A percentile compares a stretch with the other conserved stretches of the same genome.
These are phyloP conservation scores for Beauveria sp. DNA, from an alignment of 2,329 filamentous ascomycete genomes.

Conservation along the genomic window DNA sequence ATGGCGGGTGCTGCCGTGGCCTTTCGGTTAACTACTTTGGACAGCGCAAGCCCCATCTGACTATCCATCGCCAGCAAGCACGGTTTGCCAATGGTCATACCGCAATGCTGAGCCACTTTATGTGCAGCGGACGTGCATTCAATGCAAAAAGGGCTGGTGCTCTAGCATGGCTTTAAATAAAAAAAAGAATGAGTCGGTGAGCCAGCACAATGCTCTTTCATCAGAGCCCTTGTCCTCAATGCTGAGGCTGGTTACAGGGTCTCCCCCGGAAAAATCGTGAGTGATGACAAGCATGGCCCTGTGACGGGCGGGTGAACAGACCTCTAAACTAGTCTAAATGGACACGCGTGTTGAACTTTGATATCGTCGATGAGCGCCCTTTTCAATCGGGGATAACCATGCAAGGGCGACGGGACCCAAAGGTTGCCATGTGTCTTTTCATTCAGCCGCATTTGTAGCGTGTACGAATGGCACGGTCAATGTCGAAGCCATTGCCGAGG, in stretches of 20 bases:
- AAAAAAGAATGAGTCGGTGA: background rate
- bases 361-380: background rate
- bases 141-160: background rate
- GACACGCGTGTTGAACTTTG: too few species aligned
- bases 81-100: background rate
- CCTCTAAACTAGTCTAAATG: background rate
- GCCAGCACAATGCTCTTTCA: background rate
- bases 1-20: too few species aligned
- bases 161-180: too few species aligned
- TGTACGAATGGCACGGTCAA: too few species aligned
- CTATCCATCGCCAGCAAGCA: background rate
- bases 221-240: too few species aligned
- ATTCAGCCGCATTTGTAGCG: background rate
- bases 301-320: background rate
- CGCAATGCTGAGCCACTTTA: background rate
- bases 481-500: background rate
- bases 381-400: background rate
- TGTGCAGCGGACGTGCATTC: slow-evolving; percentile 4
- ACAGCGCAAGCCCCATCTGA: background rate
- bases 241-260: background rate
- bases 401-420: background rate
- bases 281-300: background rate
- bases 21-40: background rate
- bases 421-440: background rate
- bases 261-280: background rate